Percentiles rank a stretch among this genome's conserved stretches.
Conservation (phyloP, 2,329 filamentous ascomycete species). For the Venturia effusa region DNA sequence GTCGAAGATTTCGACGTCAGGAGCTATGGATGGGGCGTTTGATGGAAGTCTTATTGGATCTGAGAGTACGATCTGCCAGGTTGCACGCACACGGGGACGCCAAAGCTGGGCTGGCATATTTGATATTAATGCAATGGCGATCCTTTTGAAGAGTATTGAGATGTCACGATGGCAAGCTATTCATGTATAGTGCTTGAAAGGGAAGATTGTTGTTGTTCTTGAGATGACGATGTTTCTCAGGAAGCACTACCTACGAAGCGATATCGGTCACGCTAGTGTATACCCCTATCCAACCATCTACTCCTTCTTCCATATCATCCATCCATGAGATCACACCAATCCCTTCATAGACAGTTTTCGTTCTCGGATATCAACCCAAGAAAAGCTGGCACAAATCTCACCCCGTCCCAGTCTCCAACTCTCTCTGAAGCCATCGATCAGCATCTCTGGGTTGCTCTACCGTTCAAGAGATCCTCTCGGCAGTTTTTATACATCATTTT, state of each 20-base stretch:
- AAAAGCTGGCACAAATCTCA: constrained; percentile 43
- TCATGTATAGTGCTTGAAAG: background rate
- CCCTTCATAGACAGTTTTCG: constrained; percentile 40
- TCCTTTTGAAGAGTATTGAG: background rate
- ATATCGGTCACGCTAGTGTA: background rate
- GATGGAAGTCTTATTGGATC: constrained; percentile 26
- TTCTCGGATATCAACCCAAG: constrained; percentile 40
- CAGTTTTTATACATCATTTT: too few relatives aligned
- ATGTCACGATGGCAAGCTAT: background rate
- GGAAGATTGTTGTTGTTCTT: background rate
- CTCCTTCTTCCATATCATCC: background rate
- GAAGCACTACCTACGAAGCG: background rate
- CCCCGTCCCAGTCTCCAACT: constrained; percentile 44
- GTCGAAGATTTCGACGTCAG: constrained; percentile 48
- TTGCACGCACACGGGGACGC: constrained; percentile 41
- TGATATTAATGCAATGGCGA: background rate
- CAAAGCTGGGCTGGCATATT: constrained; percentile 26
- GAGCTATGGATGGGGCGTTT: constrained; percentile 29
- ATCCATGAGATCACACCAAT: constrained; percentile 16
- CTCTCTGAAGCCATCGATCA: constrained; percentile 40
- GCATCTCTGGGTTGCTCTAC: too few relatives aligned
- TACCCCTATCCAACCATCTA: background rate
- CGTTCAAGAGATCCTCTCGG: too few relatives aligned
- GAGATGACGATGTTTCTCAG: background rate
- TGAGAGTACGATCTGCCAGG: constrained; percentile 53